These are phyloP conservation scores for Hypoxylon fragiforme DNA, from an alignment of 495 filamentous ascomycete genomes.

Conservation along the genomic window DNA sequence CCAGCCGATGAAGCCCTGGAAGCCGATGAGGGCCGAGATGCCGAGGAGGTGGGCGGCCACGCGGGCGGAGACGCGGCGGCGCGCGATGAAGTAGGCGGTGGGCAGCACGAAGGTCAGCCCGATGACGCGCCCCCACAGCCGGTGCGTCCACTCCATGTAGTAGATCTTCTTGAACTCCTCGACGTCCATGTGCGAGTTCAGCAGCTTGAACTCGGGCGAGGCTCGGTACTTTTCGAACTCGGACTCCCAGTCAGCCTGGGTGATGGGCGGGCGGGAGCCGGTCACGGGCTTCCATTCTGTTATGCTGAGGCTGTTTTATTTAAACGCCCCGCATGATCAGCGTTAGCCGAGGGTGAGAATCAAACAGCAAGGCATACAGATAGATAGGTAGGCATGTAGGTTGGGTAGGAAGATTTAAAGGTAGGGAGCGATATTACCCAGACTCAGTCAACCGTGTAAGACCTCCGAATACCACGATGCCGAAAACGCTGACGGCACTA, in stretches of 20 bases:
- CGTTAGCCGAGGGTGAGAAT: neutral
- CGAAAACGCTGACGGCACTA: conserved; percentile 90
- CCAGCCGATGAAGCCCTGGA: conserved; percentile 95
- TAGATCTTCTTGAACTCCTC: conserved; percentile 97
- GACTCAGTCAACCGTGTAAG: conserved; percentile 94
- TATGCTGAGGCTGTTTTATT: conserved; percentile 82
- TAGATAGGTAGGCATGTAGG: neutral
- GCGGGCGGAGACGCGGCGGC: conserved; percentile 72
- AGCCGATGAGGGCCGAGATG: conserved; percentile 86
- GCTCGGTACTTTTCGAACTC: conserved; percentile 90
- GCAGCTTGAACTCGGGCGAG: conserved; percentile 85
- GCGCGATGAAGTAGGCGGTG: conserved; percentile 82
- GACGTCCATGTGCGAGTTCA: conserved; percentile 90
- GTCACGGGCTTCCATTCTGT: conserved; percentile 99
- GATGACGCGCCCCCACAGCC: conserved; percentile 92
- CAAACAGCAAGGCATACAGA: too few species aligned
- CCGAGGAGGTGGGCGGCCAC: conserved; percentile 80
- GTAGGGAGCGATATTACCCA: conserved; percentile 61
- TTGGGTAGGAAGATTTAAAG: neutral
- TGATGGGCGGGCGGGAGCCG: conserved; percentile 84
- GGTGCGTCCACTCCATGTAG: conserved; percentile 98
- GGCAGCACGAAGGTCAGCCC: conserved; percentile 88
- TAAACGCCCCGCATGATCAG: conserved; percentile 23
- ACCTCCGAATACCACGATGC: conserved; percentile 93
- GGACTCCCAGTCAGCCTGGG: conserved; percentile 75